Percentiles rank a stretch among this genome's conserved stretches.
Evolutionary conservation across 202 grass and related monocot species (phyloP).

Genomic region (Schoenoplectus tabernaemontani): DNA sequence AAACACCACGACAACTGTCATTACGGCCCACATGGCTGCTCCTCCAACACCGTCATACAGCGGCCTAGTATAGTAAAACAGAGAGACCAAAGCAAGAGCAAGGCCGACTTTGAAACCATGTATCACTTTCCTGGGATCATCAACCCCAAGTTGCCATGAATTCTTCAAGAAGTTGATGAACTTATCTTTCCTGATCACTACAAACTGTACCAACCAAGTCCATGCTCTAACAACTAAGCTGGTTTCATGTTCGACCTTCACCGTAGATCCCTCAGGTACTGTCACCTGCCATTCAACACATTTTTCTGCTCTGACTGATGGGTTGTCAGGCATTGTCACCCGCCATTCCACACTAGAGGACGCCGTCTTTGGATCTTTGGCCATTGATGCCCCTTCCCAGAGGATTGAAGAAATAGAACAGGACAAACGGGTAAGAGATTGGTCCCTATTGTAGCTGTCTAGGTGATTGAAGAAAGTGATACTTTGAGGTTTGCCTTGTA

Average conservation of each 20-base stretch:
- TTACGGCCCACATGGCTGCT: constrained; percentile 75
- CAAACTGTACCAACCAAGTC: constrained; percentile 19
- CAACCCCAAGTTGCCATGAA: constrained; percentile 52
- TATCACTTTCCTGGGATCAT: constrained; percentile 61
- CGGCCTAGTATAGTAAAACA: constrained; percentile 78
- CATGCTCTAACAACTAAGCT: constrained; percentile 22
- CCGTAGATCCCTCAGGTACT: constrained; percentile 55
- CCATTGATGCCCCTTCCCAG: constrained; percentile 30
- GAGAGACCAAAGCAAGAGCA: constrained; percentile 54
- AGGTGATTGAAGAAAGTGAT: neutral
- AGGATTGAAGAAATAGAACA: constrained; percentile 27
- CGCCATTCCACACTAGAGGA: constrained; percentile 51
- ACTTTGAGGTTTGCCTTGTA: neutral
- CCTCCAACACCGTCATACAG: constrained; percentile 77
- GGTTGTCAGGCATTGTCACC: constrained; percentile 50
- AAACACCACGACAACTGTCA: constrained; percentile 86
- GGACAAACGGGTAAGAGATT: constrained; percentile 1
- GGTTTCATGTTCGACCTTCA: constrained; percentile 35
- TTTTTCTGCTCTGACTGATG: constrained; percentile 19
- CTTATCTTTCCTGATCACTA: neutral
- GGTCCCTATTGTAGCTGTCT: constrained; percentile 39
- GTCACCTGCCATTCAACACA: constrained; percentile 64
- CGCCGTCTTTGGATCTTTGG: constrained; percentile 27
- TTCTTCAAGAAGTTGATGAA: constrained; percentile 30
- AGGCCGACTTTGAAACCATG: constrained; percentile 72